These are phyloP conservation scores for Trichosanthes truncata DNA, from an alignment of 306 rosid species.

Conservation along the genomic window DNA sequence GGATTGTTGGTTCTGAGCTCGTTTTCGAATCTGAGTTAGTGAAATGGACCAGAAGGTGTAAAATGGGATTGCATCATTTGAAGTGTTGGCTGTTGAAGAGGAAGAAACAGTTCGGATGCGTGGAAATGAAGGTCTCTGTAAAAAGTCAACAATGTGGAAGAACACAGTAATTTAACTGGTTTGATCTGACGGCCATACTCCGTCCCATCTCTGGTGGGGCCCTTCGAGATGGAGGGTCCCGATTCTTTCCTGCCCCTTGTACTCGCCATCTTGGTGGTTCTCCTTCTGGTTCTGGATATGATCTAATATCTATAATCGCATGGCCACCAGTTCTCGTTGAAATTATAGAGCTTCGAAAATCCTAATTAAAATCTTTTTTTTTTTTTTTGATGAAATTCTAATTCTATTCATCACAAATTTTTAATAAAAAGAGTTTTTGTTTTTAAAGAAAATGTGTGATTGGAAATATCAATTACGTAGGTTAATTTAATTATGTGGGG, in stretches of 20 bases:
- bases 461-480: background rate
- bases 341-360: no score
- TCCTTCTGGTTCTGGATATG: background rate
- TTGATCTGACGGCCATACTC: background rate
- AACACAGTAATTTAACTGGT: background rate
- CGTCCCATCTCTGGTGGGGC: background rate
- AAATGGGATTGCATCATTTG: background rate
- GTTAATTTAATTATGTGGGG: background rate
- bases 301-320: background rate
- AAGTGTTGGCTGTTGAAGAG: background rate
- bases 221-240: background rate
- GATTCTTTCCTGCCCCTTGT: background rate
- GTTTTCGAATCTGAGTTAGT: constrained; percentile 3
- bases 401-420: background rate
- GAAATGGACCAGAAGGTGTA: background rate
- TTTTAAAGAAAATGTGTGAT: background rate
- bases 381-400: background rate
- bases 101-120: background rate
- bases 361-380: no score
- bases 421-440: no score
- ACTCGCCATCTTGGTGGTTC: background rate
- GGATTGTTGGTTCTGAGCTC: background rate
- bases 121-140: background rate
- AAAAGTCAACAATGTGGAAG: background rate
- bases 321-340: background rate